Evolutionary conservation across 2,329 filamentous ascomycete genomes (phyloP), one percentile per base, ranked within the genome.

Genomic region (Fusarium hainanense): DNA sequence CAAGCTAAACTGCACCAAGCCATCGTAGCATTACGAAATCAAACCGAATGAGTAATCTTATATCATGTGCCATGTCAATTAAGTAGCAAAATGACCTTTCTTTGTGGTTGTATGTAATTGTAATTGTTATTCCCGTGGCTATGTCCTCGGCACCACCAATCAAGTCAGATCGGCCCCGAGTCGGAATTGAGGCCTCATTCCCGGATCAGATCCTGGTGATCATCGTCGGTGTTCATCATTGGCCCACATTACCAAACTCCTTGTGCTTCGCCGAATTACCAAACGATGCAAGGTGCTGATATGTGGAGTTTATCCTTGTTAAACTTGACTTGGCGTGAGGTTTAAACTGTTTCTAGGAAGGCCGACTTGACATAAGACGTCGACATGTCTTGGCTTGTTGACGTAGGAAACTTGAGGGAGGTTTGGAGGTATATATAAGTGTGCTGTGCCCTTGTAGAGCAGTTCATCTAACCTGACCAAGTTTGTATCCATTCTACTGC

Each of bases 331-430:
- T 37, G 18, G 34, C 34, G 1, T n/a, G 3, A n/a, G 7, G 18
- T 37, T 37, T 37, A 37, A 23, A 7, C 21, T 5, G 2, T 51
- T 16, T 23, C 32, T 1, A 12, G 21, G 4, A 2, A 13, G 7
- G 7, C 47, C 16, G 47, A 34, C 3, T 8, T 7, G 13, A 10
- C 4, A 9, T 0, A 23, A 12, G 4, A 27, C 9, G 12, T 14
- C 7, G 27, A 43, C 13, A 21, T 18, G 4, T 47, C 28, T 21
- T 47, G 27, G 20, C 40, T 20, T n/a, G 14, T 21, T n/a, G 40
- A 25, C 12, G 14, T 4, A 7, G n/a, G 0, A 6, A 30, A 2
- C 0, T 6, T 13, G 1, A 6, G 18, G 8, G 12, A 13, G 16
- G 14, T 9, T 20, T 0, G 16, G 9, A 2, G 10, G 11, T 12